Percentiles rank a stretch among this genome's conserved stretches.
phyloP scores from a whole-genome alignment of 129 eudicot species.

The Centella asiatica region DNA sequence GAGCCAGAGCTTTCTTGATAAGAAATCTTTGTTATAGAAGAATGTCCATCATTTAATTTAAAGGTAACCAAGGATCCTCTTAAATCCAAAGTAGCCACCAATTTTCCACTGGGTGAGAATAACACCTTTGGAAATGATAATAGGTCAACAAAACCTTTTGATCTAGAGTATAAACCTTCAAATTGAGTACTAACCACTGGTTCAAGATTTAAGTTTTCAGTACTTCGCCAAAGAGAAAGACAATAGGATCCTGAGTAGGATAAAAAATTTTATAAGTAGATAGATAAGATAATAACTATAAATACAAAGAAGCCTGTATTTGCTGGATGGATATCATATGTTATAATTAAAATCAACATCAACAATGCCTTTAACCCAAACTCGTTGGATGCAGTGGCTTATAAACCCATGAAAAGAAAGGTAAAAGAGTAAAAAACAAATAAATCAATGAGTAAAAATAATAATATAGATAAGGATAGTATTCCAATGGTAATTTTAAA shows the following conservation, averaged over 20 bases:
- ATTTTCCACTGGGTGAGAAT: constrained; percentile 58
- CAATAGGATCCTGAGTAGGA: constrained; percentile 53
- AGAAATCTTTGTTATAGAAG: constrained; percentile 30
- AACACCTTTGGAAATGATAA: constrained; percentile 66
- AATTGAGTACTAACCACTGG: constrained; percentile 42
- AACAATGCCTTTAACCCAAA: no score
- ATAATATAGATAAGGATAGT: no score
- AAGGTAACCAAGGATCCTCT: constrained; percentile 54
- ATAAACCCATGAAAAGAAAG: no score
- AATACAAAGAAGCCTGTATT: not conserved
- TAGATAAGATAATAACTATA: not conserved
- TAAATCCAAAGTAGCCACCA: constrained; percentile 69
- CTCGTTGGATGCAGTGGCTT: no score
- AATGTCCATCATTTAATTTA: constrained; percentile 40
- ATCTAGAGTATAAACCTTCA: constrained; percentile 62
- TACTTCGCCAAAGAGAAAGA: constrained; percentile 63
- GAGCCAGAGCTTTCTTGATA: constrained; percentile 24
- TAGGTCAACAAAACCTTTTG: constrained; percentile 45
- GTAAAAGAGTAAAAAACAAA: no score
- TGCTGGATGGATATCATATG: not conserved
- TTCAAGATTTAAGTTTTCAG: constrained; percentile 37
- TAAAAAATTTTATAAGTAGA: not conserved
- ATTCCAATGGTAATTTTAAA: no score
- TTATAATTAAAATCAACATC: not conserved
- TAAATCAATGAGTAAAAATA: no score